Evolutionary conservation across 2,329 filamentous ascomycete species (phyloP), one percentile per base, ranked within the genome.

Genomic region (Saccharata proteae): DNA sequence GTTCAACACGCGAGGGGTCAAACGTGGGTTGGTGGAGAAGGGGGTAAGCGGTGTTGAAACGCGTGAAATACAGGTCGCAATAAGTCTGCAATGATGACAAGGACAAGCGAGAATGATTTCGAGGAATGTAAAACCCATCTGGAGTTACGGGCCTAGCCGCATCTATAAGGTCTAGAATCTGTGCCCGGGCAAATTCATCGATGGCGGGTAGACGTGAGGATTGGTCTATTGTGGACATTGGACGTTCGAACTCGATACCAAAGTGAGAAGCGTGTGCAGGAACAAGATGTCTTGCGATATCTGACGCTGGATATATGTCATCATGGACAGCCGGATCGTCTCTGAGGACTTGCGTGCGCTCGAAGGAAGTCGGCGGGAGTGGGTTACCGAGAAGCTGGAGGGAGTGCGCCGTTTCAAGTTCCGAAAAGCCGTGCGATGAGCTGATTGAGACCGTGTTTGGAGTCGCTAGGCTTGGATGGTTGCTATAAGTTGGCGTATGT

Each of bases 21-120:
- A 76, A 77, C 0, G 70, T 74, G 2, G 69, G 54, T 38, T 65
- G 56, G 37, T 77, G 71, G 6, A 77, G 61, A 2, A 76, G 52
- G 0, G 72, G 73, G 39, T 77, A 77, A 1, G 64, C 58, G 1
- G 62, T 61, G 44, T 77, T 77, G 51, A 77, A 76, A 3, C 65
- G 61, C 1, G 60, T 64, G 47, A 76, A 77, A 51, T 69, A 77
- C 2, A 76, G 51, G 37, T 75, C 67, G 22, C 63, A 61, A 43
- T 73, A 76, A 3, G 54, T 58, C 40, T 75, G 69, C 6, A 77
- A 50, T 1, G 65, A 62, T 2, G 48, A 41, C 1, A 68, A 49
- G 0, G 64, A 66, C 3, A 77, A 49, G 0, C 74, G 48, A 0
- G 64, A 62, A 20, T 74, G 61, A 5, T 67, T 59, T 12, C 58